Conservation (phyloP, 1,139 yeast genomes). For the Saccharomyces hybrid region DNA sequence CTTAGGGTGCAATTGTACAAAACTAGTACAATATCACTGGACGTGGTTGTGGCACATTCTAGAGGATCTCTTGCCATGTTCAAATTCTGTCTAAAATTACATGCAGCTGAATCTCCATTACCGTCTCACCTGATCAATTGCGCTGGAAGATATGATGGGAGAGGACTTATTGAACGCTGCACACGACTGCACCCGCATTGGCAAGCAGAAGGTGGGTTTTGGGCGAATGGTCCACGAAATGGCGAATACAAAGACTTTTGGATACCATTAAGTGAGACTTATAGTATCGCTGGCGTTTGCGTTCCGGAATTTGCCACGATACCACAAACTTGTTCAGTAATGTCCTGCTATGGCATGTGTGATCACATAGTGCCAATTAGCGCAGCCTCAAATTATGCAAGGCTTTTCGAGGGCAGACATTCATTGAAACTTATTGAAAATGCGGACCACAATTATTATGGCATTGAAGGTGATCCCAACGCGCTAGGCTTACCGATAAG, state of each 20-base stretch:
- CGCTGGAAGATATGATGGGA: slow-evolving; percentile 53
- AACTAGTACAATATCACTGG: slow-evolving; percentile 37
- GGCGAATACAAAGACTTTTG: slow-evolving; percentile 40
- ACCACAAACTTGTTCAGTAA: slow-evolving; percentile 43
- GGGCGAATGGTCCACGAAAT: slow-evolving; percentile 38
- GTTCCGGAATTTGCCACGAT: slow-evolving; percentile 39
- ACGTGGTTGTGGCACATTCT: slow-evolving; percentile 64
- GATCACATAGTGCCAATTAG: slow-evolving; percentile 55
- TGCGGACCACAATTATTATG: slow-evolving; percentile 80
- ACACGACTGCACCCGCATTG: slow-evolving; percentile 30
- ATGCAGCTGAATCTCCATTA: slow-evolving; percentile 23
- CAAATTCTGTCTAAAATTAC: slow-evolving; percentile 39
- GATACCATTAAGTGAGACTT: slow-evolving; percentile 47
- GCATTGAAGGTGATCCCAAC: slow-evolving; percentile 35
- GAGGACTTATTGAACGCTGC: slow-evolving; percentile 30
- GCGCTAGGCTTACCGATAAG: slow-evolving; percentile 40
- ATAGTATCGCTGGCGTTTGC: slow-evolving; percentile 47
- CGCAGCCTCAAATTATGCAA: slow-evolving; percentile 55
- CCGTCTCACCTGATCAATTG: slow-evolving; percentile 67
- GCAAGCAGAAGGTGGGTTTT: slow-evolving; percentile 34
- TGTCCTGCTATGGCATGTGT: slow-evolving; percentile 63
- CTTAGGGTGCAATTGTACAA: slow-evolving; percentile 38
- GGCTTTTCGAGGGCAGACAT: slow-evolving; percentile 51
- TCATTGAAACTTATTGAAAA: slow-evolving; percentile 48
- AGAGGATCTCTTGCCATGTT: slow-evolving; percentile 77